Percentiles rank a stretch among this genome's conserved stretches.
phyloP scores from a whole-genome alignment of 2,329 filamentous ascomycete species.

The Verticillium dahliae region DNA sequence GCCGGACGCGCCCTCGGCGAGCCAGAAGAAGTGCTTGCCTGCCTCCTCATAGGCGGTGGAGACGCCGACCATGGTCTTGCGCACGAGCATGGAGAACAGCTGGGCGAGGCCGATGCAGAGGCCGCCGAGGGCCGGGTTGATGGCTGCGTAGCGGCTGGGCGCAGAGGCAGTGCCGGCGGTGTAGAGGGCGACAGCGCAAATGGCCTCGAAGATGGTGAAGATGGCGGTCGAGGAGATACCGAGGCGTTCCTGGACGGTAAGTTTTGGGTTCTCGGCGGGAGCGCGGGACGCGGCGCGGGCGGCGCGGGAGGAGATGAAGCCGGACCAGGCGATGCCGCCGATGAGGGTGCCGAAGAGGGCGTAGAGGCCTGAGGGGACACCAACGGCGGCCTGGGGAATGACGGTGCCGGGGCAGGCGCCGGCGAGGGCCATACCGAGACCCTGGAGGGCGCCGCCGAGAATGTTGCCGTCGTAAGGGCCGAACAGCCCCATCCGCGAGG shows the following conservation, averaged over 20 bases:
- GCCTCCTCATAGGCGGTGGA: slow-evolving; percentile 56
- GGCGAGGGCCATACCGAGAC: slow-evolving; percentile 59
- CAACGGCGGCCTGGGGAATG: slow-evolving; percentile 51
- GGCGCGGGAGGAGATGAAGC: slow-evolving; percentile 30
- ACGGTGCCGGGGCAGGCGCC: slow-evolving; percentile 62
- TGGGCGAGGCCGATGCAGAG: slow-evolving; percentile 53
- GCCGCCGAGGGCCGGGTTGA: slow-evolving; percentile 47
- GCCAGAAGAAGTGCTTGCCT: slow-evolving; percentile 46
- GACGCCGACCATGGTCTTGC: slow-evolving; percentile 50
- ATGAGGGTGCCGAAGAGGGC: slow-evolving; percentile 47
- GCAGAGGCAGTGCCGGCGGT: slow-evolving; percentile 24
- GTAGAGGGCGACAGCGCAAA: slow-evolving; percentile 33
- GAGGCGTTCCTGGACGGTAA: slow-evolving; percentile 31
- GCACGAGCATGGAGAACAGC: slow-evolving; percentile 45
- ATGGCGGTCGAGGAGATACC: slow-evolving; percentile 28
- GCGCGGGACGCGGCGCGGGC: slow-evolving; percentile 18
- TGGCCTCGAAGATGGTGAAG: slow-evolving; percentile 34
- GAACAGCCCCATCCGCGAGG: slow-evolving; percentile 46
- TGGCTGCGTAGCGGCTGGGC: slow-evolving; percentile 19
- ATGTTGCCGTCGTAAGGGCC: slow-evolving; percentile 57
- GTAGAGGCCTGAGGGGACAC: slow-evolving; percentile 42
- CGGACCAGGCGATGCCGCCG: slow-evolving; percentile 48
- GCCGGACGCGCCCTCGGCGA: slow-evolving; percentile 21
- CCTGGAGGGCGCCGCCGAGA: slow-evolving; percentile 54
- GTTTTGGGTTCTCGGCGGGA: slow-evolving; percentile 13